Evolutionary conservation across 106 monocot genomes (phyloP).

Genomic region (Allium cepa): DNA sequence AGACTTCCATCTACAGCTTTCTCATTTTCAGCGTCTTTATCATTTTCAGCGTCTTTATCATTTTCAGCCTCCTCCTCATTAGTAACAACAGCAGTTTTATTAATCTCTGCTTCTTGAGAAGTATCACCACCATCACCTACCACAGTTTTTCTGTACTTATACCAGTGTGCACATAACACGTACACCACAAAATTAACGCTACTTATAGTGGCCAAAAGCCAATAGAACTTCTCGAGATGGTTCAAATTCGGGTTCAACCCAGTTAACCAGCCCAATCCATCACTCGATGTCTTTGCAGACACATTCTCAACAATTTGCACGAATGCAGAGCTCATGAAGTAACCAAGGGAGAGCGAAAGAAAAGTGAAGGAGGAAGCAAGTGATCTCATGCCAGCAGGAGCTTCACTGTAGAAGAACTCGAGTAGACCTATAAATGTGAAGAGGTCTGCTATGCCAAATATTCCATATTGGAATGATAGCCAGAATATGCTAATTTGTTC

Average conservation of each 20-base stretch:
- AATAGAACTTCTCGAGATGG: constrained; percentile 25
- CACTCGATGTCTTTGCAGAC: background rate
- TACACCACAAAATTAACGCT: constrained; percentile 19
- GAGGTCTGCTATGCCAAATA: constrained; percentile 36
- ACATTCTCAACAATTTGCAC: constrained; percentile 20
- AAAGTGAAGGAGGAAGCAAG: constrained; percentile 23
- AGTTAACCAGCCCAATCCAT: constrained; percentile 20
- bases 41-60: too few species aligned
- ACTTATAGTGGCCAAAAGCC: constrained; percentile 19
- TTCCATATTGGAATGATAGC: constrained; percentile 27
- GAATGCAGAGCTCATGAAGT: constrained; percentile 23
- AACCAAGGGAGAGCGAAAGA: constrained; percentile 22
- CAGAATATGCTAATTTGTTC: constrained; percentile 25
- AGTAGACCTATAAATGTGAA: constrained; percentile 23
- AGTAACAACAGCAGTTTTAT: too few species aligned
- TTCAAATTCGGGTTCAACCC: constrained; percentile 19
- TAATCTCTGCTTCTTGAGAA: background rate
- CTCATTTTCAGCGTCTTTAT: too few species aligned
- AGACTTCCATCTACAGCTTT: too few species aligned
- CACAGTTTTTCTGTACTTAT: constrained; percentile 11
- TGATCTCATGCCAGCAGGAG: constrained; percentile 19
- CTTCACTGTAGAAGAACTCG: constrained; percentile 41
- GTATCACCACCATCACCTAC: background rate
- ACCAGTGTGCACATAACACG: constrained; percentile 22
- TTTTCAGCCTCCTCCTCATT: too few species aligned